Evolutionary conservation across 495 filamentous ascomycete species (phyloP).

Genomic region (Aspergillus cristatus): DNA sequence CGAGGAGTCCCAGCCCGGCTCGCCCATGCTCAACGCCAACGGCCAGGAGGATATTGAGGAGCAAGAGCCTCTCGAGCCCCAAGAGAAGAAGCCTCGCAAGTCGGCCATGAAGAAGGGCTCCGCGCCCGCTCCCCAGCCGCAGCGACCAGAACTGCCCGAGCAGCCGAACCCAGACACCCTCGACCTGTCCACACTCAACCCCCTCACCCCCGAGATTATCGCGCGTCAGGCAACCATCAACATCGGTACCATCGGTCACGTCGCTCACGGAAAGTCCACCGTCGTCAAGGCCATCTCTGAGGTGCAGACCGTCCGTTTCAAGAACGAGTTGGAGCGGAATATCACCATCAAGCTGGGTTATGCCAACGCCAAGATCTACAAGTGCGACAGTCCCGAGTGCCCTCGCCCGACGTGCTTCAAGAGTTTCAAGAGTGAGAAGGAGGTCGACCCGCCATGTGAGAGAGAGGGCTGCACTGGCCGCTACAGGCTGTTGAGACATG

Average conservation of each 20-base stretch:
- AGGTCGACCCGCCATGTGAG: constrained; percentile 91
- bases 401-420: constrained; percentile 91
- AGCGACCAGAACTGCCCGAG: constrained; percentile 61
- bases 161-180: constrained; percentile 85
- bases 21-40: constrained; percentile 47
- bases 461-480: constrained; percentile 78
- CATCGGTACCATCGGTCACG: constrained; percentile 97
- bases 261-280: constrained; percentile 96
- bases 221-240: constrained; percentile 96
- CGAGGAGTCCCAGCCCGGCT: constrained; percentile 50
- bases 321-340: constrained; percentile 97
- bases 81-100: constrained; percentile 46
- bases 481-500: constrained; percentile 78
- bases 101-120: constrained; percentile 58
- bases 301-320: constrained; percentile 97
- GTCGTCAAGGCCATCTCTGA: constrained; percentile 99
- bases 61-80: constrained; percentile 36
- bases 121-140: constrained; percentile 34
- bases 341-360: constrained; percentile 99
- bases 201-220: constrained; percentile 92
- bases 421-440: constrained; percentile 97
- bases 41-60: constrained; percentile 47
- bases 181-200: constrained; percentile 66
- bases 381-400: constrained; percentile 87
- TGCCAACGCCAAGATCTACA: constrained; percentile 98